A percentile compares a stretch with the other conserved stretches of the same genome.
These are phyloP conservation scores for Stachybotrys chlorohalonatus DNA, from an alignment of 2,329 filamentous ascomycete genomes.

Conservation along the genomic window DNA sequence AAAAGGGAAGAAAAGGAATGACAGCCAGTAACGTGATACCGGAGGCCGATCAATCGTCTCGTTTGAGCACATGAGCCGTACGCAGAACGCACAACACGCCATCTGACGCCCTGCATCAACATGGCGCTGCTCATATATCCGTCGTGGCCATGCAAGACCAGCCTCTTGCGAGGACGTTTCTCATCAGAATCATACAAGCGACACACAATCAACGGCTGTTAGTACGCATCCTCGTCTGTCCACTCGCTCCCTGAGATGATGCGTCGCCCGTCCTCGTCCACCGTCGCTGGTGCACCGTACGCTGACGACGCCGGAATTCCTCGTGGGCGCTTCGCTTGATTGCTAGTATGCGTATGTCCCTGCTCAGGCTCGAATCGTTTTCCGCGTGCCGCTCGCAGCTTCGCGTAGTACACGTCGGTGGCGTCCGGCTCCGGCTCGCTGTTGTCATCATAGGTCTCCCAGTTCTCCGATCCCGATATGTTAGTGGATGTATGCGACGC, in stretches of 20 bases:
- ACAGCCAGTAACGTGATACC: not conserved
- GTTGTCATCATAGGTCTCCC: conserved; percentile 90
- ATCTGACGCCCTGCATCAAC: not conserved
- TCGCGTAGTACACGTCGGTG: conserved; percentile 72
- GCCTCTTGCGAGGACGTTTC: not conserved
- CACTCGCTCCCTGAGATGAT: conserved; percentile 58
- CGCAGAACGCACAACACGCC: not conserved
- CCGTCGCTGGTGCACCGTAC: conserved; percentile 37
- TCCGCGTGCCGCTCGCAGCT: conserved; percentile 56
- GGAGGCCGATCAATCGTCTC: not conserved
- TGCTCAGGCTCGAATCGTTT: conserved; percentile 53
- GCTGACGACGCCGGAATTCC: conserved; percentile 40
- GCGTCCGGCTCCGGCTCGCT: conserved; percentile 69
- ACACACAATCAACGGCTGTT: conserved; percentile 7
- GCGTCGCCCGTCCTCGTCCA: conserved; percentile 51
- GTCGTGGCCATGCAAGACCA: not conserved
- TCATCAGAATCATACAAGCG: not conserved
- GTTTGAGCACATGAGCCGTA: not conserved
- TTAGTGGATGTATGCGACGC: conserved; percentile 68
- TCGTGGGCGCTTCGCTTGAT: conserved; percentile 43
- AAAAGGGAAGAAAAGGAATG: not conserved
- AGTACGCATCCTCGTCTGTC: conserved; percentile 57
- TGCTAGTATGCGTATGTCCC: conserved; percentile 28
- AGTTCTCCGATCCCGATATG: conserved; percentile 84
- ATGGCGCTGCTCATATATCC: not conserved